Conservation (phyloP, 169 alveolate genomes). For the Cryptosporidium baileyi region DNA sequence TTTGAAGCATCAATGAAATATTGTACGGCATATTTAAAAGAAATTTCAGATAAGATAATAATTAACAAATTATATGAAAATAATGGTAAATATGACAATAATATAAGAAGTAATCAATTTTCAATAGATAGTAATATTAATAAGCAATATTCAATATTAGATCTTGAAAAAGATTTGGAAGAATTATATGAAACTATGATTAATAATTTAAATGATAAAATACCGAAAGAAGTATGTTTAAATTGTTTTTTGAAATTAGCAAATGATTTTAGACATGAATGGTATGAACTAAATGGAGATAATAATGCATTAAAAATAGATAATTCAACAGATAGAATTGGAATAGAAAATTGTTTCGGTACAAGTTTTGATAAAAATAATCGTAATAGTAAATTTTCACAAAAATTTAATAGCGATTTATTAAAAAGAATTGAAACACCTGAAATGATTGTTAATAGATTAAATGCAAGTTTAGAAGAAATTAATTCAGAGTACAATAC, state of each 20-base stretch:
- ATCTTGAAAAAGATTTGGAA: constrained; percentile 46
- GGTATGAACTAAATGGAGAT: constrained; percentile 9
- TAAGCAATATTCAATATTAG: constrained; percentile 6
- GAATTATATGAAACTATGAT: constrained; percentile 19
- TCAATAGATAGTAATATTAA: background rate
- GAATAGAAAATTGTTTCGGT: constrained; percentile 45
- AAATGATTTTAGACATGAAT: constrained; percentile 37
- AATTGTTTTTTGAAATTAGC: constrained; percentile 53
- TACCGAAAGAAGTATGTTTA: constrained; percentile 33
- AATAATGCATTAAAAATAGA: background rate
- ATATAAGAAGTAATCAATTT: background rate
- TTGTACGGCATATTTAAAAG: constrained; percentile 41
- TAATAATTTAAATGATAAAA: constrained; percentile 6
- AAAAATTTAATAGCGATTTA: background rate
- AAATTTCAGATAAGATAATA: constrained; percentile 32
- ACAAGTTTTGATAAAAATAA: background rate
- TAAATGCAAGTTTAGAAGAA: constrained; percentile 30
- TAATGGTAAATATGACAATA: background rate
- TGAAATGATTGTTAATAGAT: constrained; percentile 42
- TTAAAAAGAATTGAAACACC: constrained; percentile 45
- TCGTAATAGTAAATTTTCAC: background rate
- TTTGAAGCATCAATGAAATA: constrained; percentile 10
- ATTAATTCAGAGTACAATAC: constrained; percentile 46
- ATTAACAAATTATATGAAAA: background rate
- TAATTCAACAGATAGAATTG: background rate